Evolutionary conservation across 1,284 basidiomycete genomes (phyloP).

Genomic region (Phylloboletellus chloephorus): DNA sequence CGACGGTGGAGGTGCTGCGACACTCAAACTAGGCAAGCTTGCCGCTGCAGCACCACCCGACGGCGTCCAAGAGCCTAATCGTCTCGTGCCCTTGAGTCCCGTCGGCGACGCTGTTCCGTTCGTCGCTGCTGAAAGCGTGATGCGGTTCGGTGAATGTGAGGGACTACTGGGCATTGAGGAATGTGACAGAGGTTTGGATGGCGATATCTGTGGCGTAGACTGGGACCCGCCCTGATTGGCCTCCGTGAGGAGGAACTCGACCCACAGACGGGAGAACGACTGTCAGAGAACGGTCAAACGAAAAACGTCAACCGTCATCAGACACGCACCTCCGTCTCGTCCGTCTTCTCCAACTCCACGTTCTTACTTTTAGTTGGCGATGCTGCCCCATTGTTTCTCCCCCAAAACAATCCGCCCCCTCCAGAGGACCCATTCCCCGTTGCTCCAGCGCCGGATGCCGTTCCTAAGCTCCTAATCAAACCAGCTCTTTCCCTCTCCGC

Average conservation of each 20-base stretch:
- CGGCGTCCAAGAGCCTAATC: conserved; percentile 44
- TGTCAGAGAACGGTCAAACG: conserved; percentile 30
- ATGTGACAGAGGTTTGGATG: conserved; percentile 33
- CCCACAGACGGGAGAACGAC: conserved; percentile 93
- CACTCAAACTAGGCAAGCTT: conserved; percentile 48
- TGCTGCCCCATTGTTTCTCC: conserved; percentile 26
- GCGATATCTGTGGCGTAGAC: conserved; percentile 20
- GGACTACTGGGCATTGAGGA: conserved; percentile 50
- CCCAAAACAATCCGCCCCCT: conserved; percentile 44
- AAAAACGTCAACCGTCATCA: background rate
- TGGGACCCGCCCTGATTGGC: conserved; percentile 53
- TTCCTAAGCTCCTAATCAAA: conserved; percentile 22
- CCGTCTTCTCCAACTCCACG: conserved; percentile 63
- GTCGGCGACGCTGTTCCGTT: conserved; percentile 30
- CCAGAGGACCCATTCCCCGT: conserved; percentile 13
- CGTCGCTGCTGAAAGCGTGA: conserved; percentile 12
- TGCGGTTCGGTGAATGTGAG: conserved; percentile 29
- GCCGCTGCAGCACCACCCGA: conserved; percentile 36
- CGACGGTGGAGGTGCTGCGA: conserved; percentile 34
- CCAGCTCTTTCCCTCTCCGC: conserved; percentile 88
- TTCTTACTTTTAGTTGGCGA: conserved; percentile 42
- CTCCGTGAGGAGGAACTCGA: conserved; percentile 92
- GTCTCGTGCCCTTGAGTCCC: conserved; percentile 36
- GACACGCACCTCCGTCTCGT: conserved; percentile 64
- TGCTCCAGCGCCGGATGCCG: conserved; percentile 50